Percentiles rank a stretch among this genome's conserved stretches.
These are phyloP conservation scores for Vaccinium corymbosum DNA, from an alignment of 148 eudicot species.

Conservation along the genomic window DNA sequence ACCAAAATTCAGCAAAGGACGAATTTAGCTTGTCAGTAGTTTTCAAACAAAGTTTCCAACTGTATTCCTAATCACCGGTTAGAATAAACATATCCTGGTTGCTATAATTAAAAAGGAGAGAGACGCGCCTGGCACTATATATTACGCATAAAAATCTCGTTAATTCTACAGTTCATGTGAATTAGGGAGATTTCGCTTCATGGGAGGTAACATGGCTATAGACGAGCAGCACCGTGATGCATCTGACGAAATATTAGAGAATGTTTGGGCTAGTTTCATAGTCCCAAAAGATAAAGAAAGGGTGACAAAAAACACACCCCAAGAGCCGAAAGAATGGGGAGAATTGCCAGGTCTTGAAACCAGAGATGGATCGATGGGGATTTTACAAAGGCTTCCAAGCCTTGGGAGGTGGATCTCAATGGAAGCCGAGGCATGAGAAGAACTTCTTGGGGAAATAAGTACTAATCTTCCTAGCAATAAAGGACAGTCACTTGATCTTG, in stretches of 20 bases:
- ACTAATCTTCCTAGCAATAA: too few species aligned
- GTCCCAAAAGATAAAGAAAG: constrained; percentile 19
- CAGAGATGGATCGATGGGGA: constrained; percentile 17
- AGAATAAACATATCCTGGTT: constrained; percentile 23
- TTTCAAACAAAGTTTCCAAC: constrained; percentile 29
- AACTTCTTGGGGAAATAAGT: constrained; percentile 13
- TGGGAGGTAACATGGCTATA: constrained; percentile 29
- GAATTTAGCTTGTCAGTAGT: constrained; percentile 20
- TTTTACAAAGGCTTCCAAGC: constrained; percentile 62
- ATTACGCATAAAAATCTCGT: neutral
- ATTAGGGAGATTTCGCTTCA: neutral
- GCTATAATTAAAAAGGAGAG: neutral
- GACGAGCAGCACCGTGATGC: neutral
- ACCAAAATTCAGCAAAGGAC: constrained; percentile 9
- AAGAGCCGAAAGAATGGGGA: constrained; percentile 25
- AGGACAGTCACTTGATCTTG: constrained; percentile 13
- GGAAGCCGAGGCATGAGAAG: constrained; percentile 70
- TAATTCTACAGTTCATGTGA: neutral
- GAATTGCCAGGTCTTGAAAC: constrained; percentile 39
- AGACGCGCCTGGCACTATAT: neutral
- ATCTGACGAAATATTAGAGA: constrained; percentile 47
- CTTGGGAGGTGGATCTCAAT: constrained; percentile 72
- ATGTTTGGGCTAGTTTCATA: constrained; percentile 73
- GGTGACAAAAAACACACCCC: neutral
- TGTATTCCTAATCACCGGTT: constrained; percentile 15